Evolutionary conservation across 2,329 filamentous ascomycete genomes (phyloP).

Genomic region (Aspergillus sp.): DNA sequence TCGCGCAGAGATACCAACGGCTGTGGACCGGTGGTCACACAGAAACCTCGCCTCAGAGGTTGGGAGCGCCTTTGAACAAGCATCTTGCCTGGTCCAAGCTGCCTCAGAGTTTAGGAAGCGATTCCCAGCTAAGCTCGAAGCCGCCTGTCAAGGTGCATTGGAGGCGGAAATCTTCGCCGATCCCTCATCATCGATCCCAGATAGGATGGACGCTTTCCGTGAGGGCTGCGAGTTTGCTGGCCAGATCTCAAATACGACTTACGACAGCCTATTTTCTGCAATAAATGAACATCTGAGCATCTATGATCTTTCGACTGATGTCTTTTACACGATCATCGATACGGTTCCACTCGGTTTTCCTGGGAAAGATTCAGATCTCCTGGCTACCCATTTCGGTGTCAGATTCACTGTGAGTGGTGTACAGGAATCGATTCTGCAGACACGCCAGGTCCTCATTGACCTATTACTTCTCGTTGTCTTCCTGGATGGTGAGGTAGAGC

Average conservation of each 20-base stretch:
- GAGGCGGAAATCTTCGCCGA: conserved; percentile 67
- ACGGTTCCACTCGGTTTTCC: conserved; percentile 36
- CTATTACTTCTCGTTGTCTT: conserved; percentile 75
- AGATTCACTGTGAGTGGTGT: conserved; percentile 65
- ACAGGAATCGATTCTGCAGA: conserved; percentile 66
- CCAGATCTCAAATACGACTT: conserved; percentile 74
- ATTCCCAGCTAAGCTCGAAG: conserved; percentile 60
- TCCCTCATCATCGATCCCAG: conserved; percentile 57
- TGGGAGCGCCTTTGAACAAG: conserved; percentile 45
- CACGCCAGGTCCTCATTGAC: conserved; percentile 67
- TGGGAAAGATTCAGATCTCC: conserved; percentile 33
- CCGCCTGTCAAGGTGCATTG: conserved; percentile 58
- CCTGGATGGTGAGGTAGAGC: conserved; percentile 73
- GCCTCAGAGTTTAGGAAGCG: conserved; percentile 60
- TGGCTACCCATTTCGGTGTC: conserved; percentile 62
- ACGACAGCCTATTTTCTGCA: conserved; percentile 56
- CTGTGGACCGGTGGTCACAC: conserved; percentile 35
- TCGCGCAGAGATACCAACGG: conserved; percentile 26
- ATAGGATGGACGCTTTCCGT: conserved; percentile 69
- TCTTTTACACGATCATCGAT: conserved; percentile 44
- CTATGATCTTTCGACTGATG: conserved; percentile 38
- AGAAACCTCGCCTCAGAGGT: conserved; percentile 37
- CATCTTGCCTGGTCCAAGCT: conserved; percentile 57
- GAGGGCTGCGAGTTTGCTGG: conserved; percentile 69
- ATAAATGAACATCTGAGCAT: conserved; percentile 57